Evolutionary conservation across 2,329 filamentous ascomycete species (phyloP).

Genomic region (Fusarium heterosporum): DNA sequence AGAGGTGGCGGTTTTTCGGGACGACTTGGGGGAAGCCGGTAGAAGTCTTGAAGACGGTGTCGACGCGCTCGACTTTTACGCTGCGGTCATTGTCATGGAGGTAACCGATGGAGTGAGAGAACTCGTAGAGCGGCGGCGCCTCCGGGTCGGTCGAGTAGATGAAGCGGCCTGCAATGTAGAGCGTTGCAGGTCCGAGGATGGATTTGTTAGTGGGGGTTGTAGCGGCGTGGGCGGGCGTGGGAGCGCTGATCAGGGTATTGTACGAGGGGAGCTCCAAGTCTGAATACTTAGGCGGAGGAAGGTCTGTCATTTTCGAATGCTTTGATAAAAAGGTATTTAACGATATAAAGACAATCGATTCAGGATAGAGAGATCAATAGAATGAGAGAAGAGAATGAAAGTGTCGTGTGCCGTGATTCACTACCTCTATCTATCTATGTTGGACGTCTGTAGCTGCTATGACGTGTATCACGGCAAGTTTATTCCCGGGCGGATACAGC

Average conservation of each 20-base stretch:
- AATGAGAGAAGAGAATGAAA: background rate
- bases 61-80: slow-evolving; percentile 50
- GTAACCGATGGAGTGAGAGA: slow-evolving; percentile 52
- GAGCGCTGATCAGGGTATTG: slow-evolving; percentile 26
- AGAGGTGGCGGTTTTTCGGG: slow-evolving; percentile 50
- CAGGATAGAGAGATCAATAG: background rate
- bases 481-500: slow-evolving; percentile 4
- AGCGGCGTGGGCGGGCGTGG: slow-evolving; percentile 6
- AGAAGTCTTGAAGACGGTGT: slow-evolving; percentile 44
- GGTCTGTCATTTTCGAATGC: slow-evolving; percentile 26
- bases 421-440: slow-evolving; percentile 9
- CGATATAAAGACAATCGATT: background rate
- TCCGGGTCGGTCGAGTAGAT: slow-evolving; percentile 48
- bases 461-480: slow-evolving; percentile 32
- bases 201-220: slow-evolving; percentile 17
- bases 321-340: background rate
- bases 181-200: slow-evolving; percentile 49
- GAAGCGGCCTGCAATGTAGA: slow-evolving; percentile 51
- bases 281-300: slow-evolving; percentile 22
- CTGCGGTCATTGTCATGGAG: slow-evolving; percentile 49
- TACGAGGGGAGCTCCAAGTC: slow-evolving; percentile 44
- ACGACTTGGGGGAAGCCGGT: slow-evolving; percentile 44
- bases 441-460: slow-evolving; percentile 16
- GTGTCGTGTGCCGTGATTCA: slow-evolving; percentile 29
- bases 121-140: slow-evolving; percentile 52